Evolutionary conservation across 1,139 yeast species (phyloP).

Genomic region (Blastobotrys malaysiensis): DNA sequence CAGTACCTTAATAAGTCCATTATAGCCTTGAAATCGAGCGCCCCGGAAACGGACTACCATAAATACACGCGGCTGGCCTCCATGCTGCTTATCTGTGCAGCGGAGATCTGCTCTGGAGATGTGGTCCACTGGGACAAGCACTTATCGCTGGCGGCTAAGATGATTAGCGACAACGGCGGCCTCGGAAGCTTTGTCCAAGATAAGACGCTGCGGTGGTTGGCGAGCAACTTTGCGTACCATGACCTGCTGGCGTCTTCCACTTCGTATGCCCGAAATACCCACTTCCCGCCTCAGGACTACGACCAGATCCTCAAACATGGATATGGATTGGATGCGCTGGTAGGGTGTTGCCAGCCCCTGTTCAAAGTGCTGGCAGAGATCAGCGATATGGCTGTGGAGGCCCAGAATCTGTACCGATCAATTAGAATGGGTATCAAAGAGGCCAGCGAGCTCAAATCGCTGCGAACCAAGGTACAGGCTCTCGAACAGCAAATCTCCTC

Average conservation of each 20-base stretch:
- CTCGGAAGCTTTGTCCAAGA: conserved; percentile 42
- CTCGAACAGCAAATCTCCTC: conserved; percentile 48
- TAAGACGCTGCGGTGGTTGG: conserved; percentile 64
- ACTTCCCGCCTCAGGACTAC: conserved; percentile 39
- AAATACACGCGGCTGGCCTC: conserved; percentile 52
- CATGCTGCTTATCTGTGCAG: conserved; percentile 48
- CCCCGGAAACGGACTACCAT: conserved; percentile 21
- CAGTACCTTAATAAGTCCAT: conserved; percentile 31
- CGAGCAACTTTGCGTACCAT: conserved; percentile 78
- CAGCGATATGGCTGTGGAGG: conserved; percentile 44
- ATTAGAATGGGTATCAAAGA: neutral
- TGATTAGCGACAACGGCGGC: conserved; percentile 26
- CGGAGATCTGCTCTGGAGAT: conserved; percentile 28
- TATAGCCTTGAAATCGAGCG: conserved; percentile 21
- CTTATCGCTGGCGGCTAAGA: conserved; percentile 25
- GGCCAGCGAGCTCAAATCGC: conserved; percentile 19
- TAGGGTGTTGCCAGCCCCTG: conserved; percentile 66
- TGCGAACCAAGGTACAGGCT: conserved; percentile 38
- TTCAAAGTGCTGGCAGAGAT: conserved; percentile 65
- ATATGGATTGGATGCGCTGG: conserved; percentile 55
- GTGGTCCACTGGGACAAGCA: conserved; percentile 29
- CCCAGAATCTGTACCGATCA: conserved; percentile 4
- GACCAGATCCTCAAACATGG: conserved; percentile 41
- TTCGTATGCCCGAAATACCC: conserved; percentile 28
- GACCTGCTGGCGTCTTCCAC: conserved; percentile 63